Percentiles rank a stretch among this genome's conserved stretches.
Evolutionary conservation across 2,329 filamentous ascomycete species (phyloP).

Genomic region (Coleophoma crateriformis): DNA sequence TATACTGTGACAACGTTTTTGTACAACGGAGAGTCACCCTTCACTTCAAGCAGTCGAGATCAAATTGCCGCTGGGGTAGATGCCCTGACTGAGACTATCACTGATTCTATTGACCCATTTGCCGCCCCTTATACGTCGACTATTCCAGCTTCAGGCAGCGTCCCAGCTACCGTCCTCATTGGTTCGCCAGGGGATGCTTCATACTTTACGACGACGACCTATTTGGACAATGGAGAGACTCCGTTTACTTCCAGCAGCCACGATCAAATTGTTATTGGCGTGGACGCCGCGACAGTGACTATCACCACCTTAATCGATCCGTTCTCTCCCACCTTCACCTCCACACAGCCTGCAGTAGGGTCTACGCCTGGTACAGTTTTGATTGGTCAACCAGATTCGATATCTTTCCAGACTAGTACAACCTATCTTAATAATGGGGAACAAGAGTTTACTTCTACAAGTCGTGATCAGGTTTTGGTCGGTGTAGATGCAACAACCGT

Average conservation of each 20-base stretch:
- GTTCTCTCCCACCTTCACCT: neutral
- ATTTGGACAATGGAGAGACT: neutral
- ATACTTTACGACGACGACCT: neutral
- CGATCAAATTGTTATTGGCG: neutral
- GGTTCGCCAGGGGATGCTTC: neutral
- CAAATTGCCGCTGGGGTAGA: neutral
- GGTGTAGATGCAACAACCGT: neutral
- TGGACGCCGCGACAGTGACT: neutral
- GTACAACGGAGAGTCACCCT: neutral
- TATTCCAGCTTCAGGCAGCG: neutral
- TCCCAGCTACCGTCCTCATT: neutral
- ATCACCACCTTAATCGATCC: neutral
- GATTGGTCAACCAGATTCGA: neutral
- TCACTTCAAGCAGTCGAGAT: neutral
- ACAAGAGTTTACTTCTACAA: neutral
- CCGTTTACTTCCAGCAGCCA: neutral
- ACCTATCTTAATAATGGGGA: neutral
- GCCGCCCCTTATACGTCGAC: neutral
- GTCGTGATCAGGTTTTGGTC: neutral
- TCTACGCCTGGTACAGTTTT: neutral
- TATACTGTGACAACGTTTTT: neutral
- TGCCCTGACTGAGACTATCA: neutral
- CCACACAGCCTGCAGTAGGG: neutral
- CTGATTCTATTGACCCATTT: neutral
- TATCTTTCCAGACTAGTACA: neutral